These are phyloP conservation scores for Asterella californica DNA, from an alignment of 225 moss, liverwort and hornwort genomes.

Conservation along the genomic window DNA sequence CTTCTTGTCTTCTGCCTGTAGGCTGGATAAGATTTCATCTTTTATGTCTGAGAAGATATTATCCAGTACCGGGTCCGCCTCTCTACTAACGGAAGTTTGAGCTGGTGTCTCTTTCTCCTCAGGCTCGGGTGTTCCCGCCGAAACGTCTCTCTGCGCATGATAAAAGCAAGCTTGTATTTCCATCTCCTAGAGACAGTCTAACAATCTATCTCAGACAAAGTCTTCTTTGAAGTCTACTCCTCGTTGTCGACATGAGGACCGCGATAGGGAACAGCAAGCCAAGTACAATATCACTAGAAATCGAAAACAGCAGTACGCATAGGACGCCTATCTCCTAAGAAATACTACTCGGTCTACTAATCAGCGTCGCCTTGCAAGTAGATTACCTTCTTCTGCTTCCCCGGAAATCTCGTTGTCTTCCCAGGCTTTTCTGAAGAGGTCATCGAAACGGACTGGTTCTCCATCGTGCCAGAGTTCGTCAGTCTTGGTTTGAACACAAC, in stretches of 20 bases:
- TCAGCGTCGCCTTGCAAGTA: not conserved
- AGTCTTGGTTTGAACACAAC: not conserved
- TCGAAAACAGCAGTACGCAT: not conserved
- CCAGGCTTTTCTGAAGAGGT: constrained; percentile 64
- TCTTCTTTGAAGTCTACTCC: not conserved
- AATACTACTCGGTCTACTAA: not conserved
- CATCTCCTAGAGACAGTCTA: not conserved
- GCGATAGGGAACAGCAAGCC: not conserved
- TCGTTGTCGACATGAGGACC: not conserved
- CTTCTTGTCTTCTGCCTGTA: too few relatives aligned
- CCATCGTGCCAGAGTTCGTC: constrained; percentile 41
- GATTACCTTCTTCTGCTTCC: constrained; percentile 43
- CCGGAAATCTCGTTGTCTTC: constrained; percentile 47
- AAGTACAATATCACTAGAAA: not conserved
- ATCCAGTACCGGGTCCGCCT: constrained; percentile 61
- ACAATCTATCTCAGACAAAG: too few relatives aligned
- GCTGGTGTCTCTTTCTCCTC: too few relatives aligned
- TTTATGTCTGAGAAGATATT: constrained; percentile 74
- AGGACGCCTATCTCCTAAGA: not conserved
- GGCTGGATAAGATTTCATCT: constrained; percentile 53
- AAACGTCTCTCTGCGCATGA: not conserved
- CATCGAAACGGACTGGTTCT: constrained; percentile 59
- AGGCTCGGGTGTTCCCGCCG: not conserved
- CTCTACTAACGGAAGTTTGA: too few relatives aligned
- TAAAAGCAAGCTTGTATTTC: not conserved